Percentiles rank a stretch among this genome's conserved stretches.
phyloP scores from a whole-genome alignment of 371 early-diverging fungal genomes.

The Dinochytrium kinnereticum region DNA sequence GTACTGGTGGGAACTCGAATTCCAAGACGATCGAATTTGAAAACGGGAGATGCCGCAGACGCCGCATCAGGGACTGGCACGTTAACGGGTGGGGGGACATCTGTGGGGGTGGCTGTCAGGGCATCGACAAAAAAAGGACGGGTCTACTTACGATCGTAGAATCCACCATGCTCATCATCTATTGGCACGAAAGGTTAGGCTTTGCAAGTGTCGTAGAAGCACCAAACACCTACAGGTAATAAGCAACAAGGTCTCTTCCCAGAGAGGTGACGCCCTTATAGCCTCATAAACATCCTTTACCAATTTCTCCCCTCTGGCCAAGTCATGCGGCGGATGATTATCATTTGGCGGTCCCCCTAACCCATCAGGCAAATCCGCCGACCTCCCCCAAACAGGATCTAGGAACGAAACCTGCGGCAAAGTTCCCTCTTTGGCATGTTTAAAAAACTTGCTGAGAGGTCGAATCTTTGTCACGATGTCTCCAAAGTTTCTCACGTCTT shows the following conservation, averaged over 20 bases:
- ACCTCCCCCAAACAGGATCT: no score
- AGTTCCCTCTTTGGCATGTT: constrained; percentile 34
- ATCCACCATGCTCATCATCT: constrained; percentile 48
- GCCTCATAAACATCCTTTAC: constrained; percentile 40
- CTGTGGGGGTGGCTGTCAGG: no score
- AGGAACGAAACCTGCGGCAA: constrained; percentile 31
- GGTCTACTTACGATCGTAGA: no score
- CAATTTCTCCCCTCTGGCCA: constrained; percentile 29
- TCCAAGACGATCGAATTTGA: constrained; percentile 50
- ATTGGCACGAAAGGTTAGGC: no score
- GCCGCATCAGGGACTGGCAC: constrained; percentile 31
- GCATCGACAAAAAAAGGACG: no score
- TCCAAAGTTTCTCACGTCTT: constrained; percentile 10
- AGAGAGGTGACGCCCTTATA: constrained; percentile 37
- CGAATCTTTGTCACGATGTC: constrained; percentile 10
- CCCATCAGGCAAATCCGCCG: no score
- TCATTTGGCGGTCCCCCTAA: constrained; percentile 25
- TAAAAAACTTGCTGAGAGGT: constrained; percentile 16
- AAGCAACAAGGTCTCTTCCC: constrained; percentile 38
- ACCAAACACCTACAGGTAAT: no score
- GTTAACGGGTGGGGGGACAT: constrained; percentile 35
- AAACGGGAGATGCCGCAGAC: constrained; percentile 19
- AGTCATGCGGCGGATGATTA: constrained; percentile 29
- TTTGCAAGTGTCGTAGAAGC: no score
- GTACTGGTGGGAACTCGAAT: constrained; percentile 54